Base-by-base conservation (phyloP, 2,329 filamentous ascomycete species). In the Trichoderma brevicompactum region DNA sequence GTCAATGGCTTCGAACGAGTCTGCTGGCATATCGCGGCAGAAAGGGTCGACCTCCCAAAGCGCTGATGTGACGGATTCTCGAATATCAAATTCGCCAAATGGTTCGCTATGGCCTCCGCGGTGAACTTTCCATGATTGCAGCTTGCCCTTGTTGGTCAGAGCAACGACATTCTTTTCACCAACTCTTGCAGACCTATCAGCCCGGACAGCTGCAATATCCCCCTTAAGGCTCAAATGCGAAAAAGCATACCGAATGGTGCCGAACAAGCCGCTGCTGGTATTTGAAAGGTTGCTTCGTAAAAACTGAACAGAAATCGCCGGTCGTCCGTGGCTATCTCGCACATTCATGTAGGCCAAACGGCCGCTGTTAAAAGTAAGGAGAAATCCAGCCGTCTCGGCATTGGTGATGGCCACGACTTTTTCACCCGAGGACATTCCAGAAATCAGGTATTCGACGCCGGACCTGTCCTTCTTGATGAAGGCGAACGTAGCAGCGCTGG, bases 41-140 rank as follows among this genome's bases (percentile, higher is more conserved):
- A 81, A 76, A 1, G 83, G 79, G 50, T 85, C 83, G 10, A 82
- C 78, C 44, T 84, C 79, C 61, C 85, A 84, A 17, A 96, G 79
- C 38, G 88, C 86, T 2, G 81, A 76, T 15, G 89, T 74, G 41
- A 97, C 82, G 4, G 84, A 78, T 23, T 88, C 86, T 64, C 88
- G 86, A 65, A 88, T 81, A 74, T 96, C 91, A 23, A 89, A 82
- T 67, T 94, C 92, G 32, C 85, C 85, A 53, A 90, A 85, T 54
- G 92, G 83, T 49, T 91, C 87, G 73, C 93, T 89, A 70, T 94
- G 92, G 40, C 94, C 94, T 67, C 91, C 92, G 76, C 94, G 92
- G 72, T 94, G 92, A 49, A 97, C 84, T 73, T 90, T 91, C 95
- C 95, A 99, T 7, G 89, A 85, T 71, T 96, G 90, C 32, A 99